Evolutionary conservation across 345 rosid genomes (phyloP).

Genomic region (Hypericum androsaemum): DNA sequence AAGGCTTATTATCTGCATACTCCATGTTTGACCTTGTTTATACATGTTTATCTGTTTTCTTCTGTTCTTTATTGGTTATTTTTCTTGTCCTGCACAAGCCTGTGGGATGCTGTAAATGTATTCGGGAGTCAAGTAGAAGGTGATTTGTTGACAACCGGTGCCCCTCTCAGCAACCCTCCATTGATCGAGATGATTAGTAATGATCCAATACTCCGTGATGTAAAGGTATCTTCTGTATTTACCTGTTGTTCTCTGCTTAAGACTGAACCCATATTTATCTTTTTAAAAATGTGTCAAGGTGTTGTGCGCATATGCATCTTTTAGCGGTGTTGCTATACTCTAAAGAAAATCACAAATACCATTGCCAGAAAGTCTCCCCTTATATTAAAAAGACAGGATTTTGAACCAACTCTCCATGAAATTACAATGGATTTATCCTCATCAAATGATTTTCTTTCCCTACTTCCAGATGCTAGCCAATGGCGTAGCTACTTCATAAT

Average conservation of each 20-base stretch:
- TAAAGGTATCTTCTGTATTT: constrained; percentile 47
- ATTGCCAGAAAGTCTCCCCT: too few species aligned
- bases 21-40: constrained; percentile 3
- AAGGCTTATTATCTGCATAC: constrained; percentile 6
- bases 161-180: constrained; percentile 80
- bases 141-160: constrained; percentile 66
- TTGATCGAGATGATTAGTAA: constrained; percentile 83
- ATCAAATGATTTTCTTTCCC: too few species aligned
- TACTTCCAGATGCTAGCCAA: too few species aligned
- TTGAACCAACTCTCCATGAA: too few species aligned
- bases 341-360: too few species aligned
- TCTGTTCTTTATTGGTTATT: constrained; percentile 6
- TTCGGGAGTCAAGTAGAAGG: constrained; percentile 62
- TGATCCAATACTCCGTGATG: constrained; percentile 80
- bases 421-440: too few species aligned
- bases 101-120: constrained; percentile 84
- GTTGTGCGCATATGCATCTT: too few species aligned
- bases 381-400: too few species aligned
- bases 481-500: too few species aligned
- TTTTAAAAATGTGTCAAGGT: too few species aligned
- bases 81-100: constrained; percentile 26
- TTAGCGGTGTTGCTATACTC: too few species aligned
- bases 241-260: neutral
- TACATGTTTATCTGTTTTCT: constrained; percentile 1
- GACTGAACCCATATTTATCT: neutral